Conservation (phyloP, 768 basidiomycete genomes). For the Sutorius australiensis region DNA sequence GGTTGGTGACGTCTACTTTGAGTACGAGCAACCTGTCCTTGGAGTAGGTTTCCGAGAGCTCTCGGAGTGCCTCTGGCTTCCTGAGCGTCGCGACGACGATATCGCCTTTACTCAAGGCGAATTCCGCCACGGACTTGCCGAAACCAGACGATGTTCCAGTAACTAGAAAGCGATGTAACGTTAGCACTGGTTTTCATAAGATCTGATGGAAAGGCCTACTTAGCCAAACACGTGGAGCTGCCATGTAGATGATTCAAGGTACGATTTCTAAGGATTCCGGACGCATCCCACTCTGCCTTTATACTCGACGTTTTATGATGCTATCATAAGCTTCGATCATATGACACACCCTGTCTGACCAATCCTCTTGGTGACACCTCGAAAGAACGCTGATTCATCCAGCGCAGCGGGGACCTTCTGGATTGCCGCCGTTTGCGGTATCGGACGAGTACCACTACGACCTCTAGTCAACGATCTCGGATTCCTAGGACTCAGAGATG, state of each 20-base stretch:
- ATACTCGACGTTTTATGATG: neutral
- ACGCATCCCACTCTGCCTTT: neutral
- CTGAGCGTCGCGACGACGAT: constrained; percentile 42
- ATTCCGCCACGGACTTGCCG: constrained; percentile 32
- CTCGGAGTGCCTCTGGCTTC: constrained; percentile 27
- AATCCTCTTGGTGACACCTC: too few relatives aligned
- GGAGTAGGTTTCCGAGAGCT: constrained; percentile 1
- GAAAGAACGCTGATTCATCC: too few relatives aligned
- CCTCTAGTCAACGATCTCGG: too few relatives aligned
- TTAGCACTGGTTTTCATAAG: neutral
- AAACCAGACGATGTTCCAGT: constrained; percentile 41
- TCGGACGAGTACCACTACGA: too few relatives aligned
- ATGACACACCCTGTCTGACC: too few relatives aligned
- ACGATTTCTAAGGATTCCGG: neutral
- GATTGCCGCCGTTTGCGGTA: too few relatives aligned
- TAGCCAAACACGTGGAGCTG: neutral
- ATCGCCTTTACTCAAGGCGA: constrained; percentile 33
- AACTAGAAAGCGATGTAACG: constrained; percentile 18
- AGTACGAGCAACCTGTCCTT: constrained; percentile 13
- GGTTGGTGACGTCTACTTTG: constrained; percentile 13
- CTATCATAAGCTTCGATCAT: neutral
- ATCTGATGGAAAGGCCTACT: neutral
- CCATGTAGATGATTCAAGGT: neutral
- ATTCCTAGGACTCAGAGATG: too few relatives aligned
- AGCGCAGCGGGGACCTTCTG: too few relatives aligned